Evolutionary conservation across 2,329 filamentous ascomycete genomes (phyloP), one percentile per base, ranked within the genome.

Genomic region (Penicillium sp.): DNA sequence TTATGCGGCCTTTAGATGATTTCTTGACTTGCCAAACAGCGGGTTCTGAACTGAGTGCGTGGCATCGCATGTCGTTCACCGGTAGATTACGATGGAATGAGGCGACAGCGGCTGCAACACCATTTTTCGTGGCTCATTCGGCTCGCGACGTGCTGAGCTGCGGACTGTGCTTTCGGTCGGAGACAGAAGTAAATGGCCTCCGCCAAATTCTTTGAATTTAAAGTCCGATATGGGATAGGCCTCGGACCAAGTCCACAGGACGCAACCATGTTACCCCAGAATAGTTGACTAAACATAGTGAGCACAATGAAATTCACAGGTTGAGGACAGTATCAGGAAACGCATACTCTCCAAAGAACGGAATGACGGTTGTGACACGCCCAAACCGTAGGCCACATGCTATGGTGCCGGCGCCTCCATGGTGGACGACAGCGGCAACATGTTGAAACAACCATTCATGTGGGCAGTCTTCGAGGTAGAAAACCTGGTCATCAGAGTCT

Each of bases 391-490:
- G 33, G 15, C 50, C 50, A 38, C 50, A 38, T 53, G 49, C 42
- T 24, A 19, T 45, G 1, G 42, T 53, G 5, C 49, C 49, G 3
- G 49, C 49, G 4, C 49, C 26, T 15, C 49, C 30, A 13, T 53
- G 49, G 17, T 53, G 49, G 37, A 40, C 37, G 19, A 45, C 84
- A 38, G 78, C 80, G 0, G 82, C 78, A 3, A 86, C 83, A n/a
- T 80, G 76, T 64, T 83, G 79, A 67, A 86, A 86, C 0, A 86
- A 75, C 84, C 84, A 86, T 63, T 86, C 82, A 58, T 86, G 83
- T 1, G 84, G 84, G 40, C 80, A 82, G 58, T 86, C 83, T 2
- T 78, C 84, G 9, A 86, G 70, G 66, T 81, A 82, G 61, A 82
- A 82, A 15, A 85, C 74, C 5, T 13, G 12, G 10, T 45, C 42